Evolutionary conservation across 2,329 filamentous ascomycete genomes (phyloP).

Genomic region (Pseudogymnoascus sp.): DNA sequence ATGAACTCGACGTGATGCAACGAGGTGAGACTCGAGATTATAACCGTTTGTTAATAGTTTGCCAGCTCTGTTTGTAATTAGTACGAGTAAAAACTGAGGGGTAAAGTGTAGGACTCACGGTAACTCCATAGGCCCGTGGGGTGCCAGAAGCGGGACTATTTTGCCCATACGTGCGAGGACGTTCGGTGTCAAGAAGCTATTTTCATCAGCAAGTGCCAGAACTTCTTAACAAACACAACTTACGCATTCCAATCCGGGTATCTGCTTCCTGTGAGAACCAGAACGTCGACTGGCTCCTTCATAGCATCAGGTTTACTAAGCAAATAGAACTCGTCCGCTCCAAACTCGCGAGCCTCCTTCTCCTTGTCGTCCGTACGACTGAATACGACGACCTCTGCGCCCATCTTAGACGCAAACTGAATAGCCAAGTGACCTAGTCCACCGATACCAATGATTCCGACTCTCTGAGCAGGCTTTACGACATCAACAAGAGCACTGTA

Average conservation of each 20-base stretch:
- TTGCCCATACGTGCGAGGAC: slow-evolving; percentile 41
- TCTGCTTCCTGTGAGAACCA: slow-evolving; percentile 17
- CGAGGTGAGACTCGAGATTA: slow-evolving; percentile 15
- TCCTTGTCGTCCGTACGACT: slow-evolving; percentile 51
- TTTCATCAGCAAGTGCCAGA: not conserved
- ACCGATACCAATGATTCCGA: slow-evolving; percentile 45
- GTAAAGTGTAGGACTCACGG: slow-evolving; percentile 13
- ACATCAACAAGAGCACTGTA: slow-evolving; percentile 24
- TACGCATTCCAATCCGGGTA: slow-evolving; percentile 33
- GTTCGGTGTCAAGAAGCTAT: slow-evolving; percentile 16
- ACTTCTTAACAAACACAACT: not conserved
- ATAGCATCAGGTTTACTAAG: slow-evolving; percentile 17
- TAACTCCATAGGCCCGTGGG: slow-evolving; percentile 14
- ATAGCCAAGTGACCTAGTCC: slow-evolving; percentile 56
- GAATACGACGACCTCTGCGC: slow-evolving; percentile 53
- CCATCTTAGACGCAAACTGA: slow-evolving; percentile 54
- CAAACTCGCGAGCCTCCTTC: slow-evolving; percentile 51
- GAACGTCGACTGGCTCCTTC: slow-evolving; percentile 17
- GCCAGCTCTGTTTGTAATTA: not conserved
- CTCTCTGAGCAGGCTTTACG: slow-evolving; percentile 21
- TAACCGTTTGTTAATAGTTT: slow-evolving; percentile 18
- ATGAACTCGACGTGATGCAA: slow-evolving; percentile 15
- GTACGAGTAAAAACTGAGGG: not conserved
- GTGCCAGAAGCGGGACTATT: slow-evolving; percentile 38
- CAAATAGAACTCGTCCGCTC: slow-evolving; percentile 43